phyloP scores from a whole-genome alignment of 2,329 filamentous ascomycete genomes.

The Domatiomyces globalis region DNA sequence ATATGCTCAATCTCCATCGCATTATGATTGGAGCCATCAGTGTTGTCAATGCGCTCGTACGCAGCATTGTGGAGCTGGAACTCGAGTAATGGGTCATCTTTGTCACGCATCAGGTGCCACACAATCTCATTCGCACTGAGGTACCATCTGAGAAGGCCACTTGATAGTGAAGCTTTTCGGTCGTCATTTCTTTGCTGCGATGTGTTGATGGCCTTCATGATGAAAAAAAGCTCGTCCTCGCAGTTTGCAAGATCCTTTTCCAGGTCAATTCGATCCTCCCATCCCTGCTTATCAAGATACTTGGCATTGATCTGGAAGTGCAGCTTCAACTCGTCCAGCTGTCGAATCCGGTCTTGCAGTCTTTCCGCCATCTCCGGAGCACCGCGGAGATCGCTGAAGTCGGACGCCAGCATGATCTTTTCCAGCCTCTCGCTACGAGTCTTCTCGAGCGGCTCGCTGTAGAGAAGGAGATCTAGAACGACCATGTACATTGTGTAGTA shows the following conservation, averaged over 20 bases:
- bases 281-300: constrained; percentile 73
- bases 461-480: constrained; percentile 85
- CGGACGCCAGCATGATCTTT: constrained; percentile 96
- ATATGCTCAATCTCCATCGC: constrained; percentile 77
- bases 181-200: constrained; percentile 79
- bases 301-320: constrained; percentile 89
- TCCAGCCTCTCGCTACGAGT: constrained; percentile 89
- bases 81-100: constrained; percentile 76
- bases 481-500: constrained; percentile 99
- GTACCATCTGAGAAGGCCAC: constrained; percentile 75
- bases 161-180: constrained; percentile 51
- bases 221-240: constrained; percentile 96
- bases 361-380: constrained; percentile 85
- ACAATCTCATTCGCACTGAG: constrained; percentile 91
- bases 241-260: constrained; percentile 79
- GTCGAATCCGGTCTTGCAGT: constrained; percentile 80
- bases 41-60: constrained; percentile 92
- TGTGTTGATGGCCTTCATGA: constrained; percentile 99
- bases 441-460: constrained; percentile 92
- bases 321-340: constrained; percentile 89
- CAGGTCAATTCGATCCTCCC: constrained; percentile 77
- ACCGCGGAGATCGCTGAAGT: constrained; percentile 92
- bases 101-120: constrained; percentile 86
- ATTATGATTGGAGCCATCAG: constrained; percentile 92
- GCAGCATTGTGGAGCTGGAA: constrained; percentile 81